Evolutionary conservation across 2,329 filamentous ascomycete species (phyloP).

Genomic region (Neopestalotiopsis rosae): DNA sequence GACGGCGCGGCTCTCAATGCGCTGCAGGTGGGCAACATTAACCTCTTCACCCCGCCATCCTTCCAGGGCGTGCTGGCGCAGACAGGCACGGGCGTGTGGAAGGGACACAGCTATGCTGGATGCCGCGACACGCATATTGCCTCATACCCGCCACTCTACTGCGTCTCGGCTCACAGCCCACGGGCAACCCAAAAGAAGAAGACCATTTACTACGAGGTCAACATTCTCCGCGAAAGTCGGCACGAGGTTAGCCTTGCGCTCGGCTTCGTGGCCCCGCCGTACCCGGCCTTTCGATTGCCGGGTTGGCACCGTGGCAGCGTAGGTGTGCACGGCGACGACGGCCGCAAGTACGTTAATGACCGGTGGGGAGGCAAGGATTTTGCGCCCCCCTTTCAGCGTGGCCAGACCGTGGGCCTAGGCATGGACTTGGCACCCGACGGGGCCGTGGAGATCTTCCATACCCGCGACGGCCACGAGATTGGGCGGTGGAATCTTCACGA

Average conservation of each 20-base stretch:
- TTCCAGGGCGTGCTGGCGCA: constrained; percentile 54
- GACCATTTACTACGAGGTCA: constrained; percentile 77
- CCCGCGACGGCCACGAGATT: constrained; percentile 63
- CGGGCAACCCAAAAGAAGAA: constrained; percentile 44
- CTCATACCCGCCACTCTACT: constrained; percentile 73
- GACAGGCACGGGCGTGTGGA: constrained; percentile 58
- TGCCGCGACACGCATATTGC: constrained; percentile 69
- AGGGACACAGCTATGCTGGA: constrained; percentile 43
- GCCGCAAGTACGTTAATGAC: constrained; percentile 77
- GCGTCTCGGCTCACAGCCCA: constrained; percentile 63
- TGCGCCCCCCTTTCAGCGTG: constrained; percentile 64
- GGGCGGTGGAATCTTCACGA: constrained; percentile 77
- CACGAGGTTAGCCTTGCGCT: constrained; percentile 62
- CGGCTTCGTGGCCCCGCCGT: constrained; percentile 76
- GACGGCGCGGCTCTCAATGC: constrained; percentile 51
- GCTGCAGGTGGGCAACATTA: constrained; percentile 57
- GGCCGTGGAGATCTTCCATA: constrained; percentile 70
- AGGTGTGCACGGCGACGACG: constrained; percentile 82
- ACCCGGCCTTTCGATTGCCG: constrained; percentile 77
- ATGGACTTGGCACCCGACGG: constrained; percentile 61
- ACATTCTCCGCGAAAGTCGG: constrained; percentile 51
- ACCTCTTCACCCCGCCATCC: constrained; percentile 55
- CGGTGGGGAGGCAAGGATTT: constrained; percentile 75
- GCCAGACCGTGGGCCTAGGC: constrained; percentile 74
- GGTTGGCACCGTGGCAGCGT: constrained; percentile 81